Conservation (phyloP, 805 yeast genomes). For the Kuraishia floccosa region DNA sequence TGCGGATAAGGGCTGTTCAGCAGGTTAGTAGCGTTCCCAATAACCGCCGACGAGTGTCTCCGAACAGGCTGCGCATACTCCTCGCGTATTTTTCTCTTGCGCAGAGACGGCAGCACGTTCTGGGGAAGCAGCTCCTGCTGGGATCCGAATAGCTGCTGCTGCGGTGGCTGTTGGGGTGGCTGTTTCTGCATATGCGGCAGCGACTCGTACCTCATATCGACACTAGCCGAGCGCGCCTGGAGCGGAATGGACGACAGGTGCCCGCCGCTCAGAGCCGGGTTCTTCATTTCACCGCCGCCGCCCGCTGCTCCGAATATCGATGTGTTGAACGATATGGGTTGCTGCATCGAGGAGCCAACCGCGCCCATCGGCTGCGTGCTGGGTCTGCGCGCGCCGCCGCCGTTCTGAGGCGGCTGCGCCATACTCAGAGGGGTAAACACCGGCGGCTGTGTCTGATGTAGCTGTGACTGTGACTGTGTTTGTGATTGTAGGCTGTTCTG, state of each 20-base stretch:
- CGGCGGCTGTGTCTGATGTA: too few species aligned
- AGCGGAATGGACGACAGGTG: conserved; percentile 5
- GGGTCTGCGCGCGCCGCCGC: too few species aligned
- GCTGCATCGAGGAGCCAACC: too few species aligned
- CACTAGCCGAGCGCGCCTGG: conserved; percentile 6
- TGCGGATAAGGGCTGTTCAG: conserved; percentile 11
- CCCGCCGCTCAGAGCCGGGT: not conserved
- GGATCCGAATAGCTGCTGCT: conserved; percentile 4
- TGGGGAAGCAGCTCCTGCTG: conserved; percentile 2
- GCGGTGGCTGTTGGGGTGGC: conserved; percentile 3
- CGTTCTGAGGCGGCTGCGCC: too few species aligned
- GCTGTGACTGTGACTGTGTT: too few species aligned
- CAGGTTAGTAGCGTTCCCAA: conserved; percentile 4
- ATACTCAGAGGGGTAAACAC: too few species aligned
- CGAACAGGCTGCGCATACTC: conserved; percentile 6
- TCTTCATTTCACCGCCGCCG: not conserved
- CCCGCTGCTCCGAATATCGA: conserved; percentile 2
- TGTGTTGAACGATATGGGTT: too few species aligned
- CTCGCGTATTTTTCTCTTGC: conserved; percentile 2
- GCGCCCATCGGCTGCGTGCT: too few species aligned
- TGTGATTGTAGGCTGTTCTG: too few species aligned
- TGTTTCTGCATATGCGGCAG: too few species aligned
- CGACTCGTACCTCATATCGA: conserved; percentile 3
- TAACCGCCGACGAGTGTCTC: conserved; percentile 6
- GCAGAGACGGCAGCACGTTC: conserved; percentile 4